phyloP scores from a whole-genome alignment of 2,329 filamentous ascomycete genomes.

The Xylaria multiplex region DNA sequence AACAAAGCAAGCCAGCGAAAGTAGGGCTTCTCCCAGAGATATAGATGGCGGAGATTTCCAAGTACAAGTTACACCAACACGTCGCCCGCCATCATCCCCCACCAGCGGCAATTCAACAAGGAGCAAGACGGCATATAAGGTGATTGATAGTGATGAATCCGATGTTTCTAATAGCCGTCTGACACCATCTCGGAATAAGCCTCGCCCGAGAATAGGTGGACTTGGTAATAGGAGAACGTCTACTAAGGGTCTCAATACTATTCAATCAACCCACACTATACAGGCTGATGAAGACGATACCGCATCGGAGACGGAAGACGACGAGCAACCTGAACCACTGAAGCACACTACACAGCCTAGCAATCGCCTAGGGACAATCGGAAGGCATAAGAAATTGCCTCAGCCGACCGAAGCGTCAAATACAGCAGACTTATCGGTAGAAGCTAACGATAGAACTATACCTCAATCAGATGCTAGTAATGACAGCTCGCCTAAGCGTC shows the following conservation, averaged over 20 bases:
- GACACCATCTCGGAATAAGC: conserved; percentile 27
- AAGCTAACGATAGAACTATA: conserved; percentile 42
- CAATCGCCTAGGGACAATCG: conserved; percentile 38
- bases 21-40: conserved; percentile 40
- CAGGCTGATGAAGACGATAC: conserved; percentile 45
- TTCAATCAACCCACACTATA: conserved; percentile 43
- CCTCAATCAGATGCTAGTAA: conserved; percentile 37
- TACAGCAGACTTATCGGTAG: conserved; percentile 34
- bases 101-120: conserved; percentile 19
- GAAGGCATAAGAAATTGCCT: conserved; percentile 45
- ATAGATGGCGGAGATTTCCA: conserved; percentile 63
- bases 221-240: conserved; percentile 37
- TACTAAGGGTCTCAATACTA: conserved; percentile 28
- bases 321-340: conserved; percentile 32
- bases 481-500: conserved; percentile 19
- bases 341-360: conserved; percentile 28
- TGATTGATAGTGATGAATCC: conserved; percentile 41
- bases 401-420: conserved; percentile 41
- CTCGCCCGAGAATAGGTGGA: conserved; percentile 37
- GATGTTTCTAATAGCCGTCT: conserved; percentile 40
- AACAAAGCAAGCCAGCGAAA: conserved; percentile 30
- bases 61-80: conserved; percentile 60
- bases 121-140: conserved; percentile 25
- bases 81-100: conserved; percentile 47
- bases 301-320: conserved; percentile 45